These are phyloP conservation scores for Cladophialophora yegresii DNA, from an alignment of 2,329 filamentous ascomycete species.

Conservation along the genomic window DNA sequence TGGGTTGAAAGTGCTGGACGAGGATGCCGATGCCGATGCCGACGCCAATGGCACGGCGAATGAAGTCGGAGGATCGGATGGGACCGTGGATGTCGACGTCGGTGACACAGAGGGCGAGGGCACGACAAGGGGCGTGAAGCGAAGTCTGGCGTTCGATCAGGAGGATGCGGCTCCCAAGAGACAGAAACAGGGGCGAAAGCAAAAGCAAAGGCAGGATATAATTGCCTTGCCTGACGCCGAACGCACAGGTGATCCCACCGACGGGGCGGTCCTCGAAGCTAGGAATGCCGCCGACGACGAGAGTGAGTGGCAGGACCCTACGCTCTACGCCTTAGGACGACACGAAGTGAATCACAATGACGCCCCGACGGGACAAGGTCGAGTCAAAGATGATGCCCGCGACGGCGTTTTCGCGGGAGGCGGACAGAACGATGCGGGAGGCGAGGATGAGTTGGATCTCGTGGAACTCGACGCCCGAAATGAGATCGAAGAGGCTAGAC, in stretches of 20 bases:
- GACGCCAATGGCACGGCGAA: not conserved
- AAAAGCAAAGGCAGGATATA: conserved; percentile 6
- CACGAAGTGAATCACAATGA: conserved; percentile 2
- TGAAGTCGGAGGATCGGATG: not conserved
- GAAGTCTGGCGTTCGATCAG: not conserved
- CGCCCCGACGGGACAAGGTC: not conserved
- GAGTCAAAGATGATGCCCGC: not conserved
- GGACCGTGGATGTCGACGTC: too few species aligned
- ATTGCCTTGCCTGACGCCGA: conserved; percentile 8
- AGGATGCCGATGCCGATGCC: not conserved
- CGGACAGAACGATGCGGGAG: not conserved
- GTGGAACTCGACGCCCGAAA: conserved; percentile 11
- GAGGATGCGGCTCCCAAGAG: not conserved
- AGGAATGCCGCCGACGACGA: not conserved
- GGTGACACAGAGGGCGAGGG: too few species aligned
- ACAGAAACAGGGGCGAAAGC: conserved; percentile 10
- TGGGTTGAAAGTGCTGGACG: conserved; percentile 9
- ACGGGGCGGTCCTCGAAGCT: not conserved
- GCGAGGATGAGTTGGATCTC: not conserved
- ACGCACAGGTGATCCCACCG: not conserved
- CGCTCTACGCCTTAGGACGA: conserved; percentile 31
- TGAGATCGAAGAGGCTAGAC: conserved; percentile 14
- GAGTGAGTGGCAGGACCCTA: conserved; percentile 34
- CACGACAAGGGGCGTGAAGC: not conserved
- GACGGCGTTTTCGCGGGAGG: not conserved